Percentiles rank a stretch among this genome's conserved stretches.
phyloP scores from a whole-genome alignment of 208 protist genomes.

The Crithidia brevicula region DNA sequence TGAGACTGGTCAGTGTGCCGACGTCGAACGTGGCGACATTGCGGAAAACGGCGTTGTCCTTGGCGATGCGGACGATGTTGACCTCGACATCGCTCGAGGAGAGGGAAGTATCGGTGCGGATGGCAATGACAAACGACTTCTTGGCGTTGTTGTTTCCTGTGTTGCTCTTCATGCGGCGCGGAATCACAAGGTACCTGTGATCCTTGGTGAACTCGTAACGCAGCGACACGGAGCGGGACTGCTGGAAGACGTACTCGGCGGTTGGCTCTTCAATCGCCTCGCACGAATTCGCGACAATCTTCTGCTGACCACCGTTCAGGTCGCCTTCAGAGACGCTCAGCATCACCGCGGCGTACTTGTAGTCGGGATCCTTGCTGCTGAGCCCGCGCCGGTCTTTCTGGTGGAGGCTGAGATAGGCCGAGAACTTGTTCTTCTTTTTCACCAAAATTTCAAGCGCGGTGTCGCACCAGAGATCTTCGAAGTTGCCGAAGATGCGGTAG shows the following conservation, averaged over 20 bases:
- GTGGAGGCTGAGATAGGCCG: slow-evolving; percentile 49
- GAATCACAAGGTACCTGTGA: slow-evolving; percentile 45
- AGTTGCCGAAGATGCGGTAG: slow-evolving; percentile 53
- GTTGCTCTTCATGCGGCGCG: slow-evolving; percentile 49
- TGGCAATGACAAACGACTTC: slow-evolving; percentile 50
- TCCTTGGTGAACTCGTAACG: slow-evolving; percentile 42
- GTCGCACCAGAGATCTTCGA: slow-evolving; percentile 43
- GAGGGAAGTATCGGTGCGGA: slow-evolving; percentile 32
- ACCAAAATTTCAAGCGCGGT: slow-evolving; percentile 50
- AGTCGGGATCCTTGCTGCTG: slow-evolving; percentile 34
- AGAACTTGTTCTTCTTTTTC: slow-evolving; percentile 31
- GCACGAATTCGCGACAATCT: slow-evolving; percentile 40
- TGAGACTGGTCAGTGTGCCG: slow-evolving; percentile 28
- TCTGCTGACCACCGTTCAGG: slow-evolving; percentile 31
- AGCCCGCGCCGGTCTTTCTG: slow-evolving; percentile 68
- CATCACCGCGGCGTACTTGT: slow-evolving; percentile 58
- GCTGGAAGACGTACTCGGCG: slow-evolving; percentile 46
- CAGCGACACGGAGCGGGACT: slow-evolving; percentile 45
- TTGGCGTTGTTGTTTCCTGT: slow-evolving; percentile 42
- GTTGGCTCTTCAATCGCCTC: slow-evolving; percentile 49
- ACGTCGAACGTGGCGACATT: slow-evolving; percentile 43
- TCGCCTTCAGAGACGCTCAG: slow-evolving; percentile 44
- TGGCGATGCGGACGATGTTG: slow-evolving; percentile 42
- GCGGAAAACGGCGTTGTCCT: slow-evolving; percentile 39
- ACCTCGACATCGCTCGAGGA: slow-evolving; percentile 26